These are phyloP conservation scores for Colletotrichum lindemuthianum DNA, from an alignment of 2,329 filamentous ascomycete species.

Conservation along the genomic window DNA sequence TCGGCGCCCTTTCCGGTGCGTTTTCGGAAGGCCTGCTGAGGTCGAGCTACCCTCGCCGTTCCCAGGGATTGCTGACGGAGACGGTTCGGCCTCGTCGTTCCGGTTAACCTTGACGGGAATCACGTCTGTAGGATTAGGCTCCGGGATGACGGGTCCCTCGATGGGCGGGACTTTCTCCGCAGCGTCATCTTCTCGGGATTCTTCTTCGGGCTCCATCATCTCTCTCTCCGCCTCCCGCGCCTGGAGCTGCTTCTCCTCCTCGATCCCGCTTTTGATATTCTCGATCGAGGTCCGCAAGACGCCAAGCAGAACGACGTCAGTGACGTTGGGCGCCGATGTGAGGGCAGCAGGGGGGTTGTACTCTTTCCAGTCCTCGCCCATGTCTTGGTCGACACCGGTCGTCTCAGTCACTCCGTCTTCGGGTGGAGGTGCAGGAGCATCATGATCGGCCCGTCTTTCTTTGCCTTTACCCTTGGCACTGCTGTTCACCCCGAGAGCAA, in stretches of 20 bases:
- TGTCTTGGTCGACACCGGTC: conserved; percentile 38
- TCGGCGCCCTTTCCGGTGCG: conserved; percentile 42
- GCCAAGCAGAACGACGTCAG: conserved; percentile 52
- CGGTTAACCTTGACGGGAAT: conserved; percentile 32
- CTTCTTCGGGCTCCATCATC: conserved; percentile 33
- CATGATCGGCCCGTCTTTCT: conserved; percentile 4
- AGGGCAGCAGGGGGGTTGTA: conserved; percentile 59
- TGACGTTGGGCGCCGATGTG: conserved; percentile 47
- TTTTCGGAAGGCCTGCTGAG: conserved; percentile 17
- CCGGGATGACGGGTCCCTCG: conserved; percentile 23
- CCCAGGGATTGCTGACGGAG: neutral
- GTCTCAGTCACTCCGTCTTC: conserved; percentile 34
- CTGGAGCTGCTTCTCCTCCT: conserved; percentile 44
- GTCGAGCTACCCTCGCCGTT: conserved; percentile 20
- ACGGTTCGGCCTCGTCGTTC: neutral
- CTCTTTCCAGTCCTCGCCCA: conserved; percentile 54
- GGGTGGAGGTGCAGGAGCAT: conserved; percentile 20
- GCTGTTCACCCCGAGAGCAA: conserved; percentile 5
- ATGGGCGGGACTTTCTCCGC: conserved; percentile 40
- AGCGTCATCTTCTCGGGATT: conserved; percentile 34
- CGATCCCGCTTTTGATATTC: conserved; percentile 52
- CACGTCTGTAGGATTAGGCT: conserved; percentile 49
- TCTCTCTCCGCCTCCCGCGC: conserved; percentile 42
- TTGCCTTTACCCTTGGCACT: neutral
- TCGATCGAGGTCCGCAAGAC: conserved; percentile 57